Percentiles rank a stretch among this genome's conserved stretches.
phyloP scores from a whole-genome alignment of 805 yeast species.

The Barnettozyma californica region DNA sequence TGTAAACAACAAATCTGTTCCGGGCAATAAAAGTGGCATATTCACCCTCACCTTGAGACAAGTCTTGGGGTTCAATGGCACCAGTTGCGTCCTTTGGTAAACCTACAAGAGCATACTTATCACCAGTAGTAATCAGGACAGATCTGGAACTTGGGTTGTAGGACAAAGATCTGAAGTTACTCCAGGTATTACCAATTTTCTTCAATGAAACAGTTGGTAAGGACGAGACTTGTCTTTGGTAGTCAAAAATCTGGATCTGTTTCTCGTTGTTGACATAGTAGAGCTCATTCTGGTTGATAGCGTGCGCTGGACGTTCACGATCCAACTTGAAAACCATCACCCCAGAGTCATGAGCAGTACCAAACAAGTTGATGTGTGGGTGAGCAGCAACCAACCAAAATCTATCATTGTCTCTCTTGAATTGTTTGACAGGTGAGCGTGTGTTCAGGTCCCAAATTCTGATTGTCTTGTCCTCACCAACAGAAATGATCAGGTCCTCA shows the following conservation, averaged over 20 bases:
- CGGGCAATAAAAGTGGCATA: slow-evolving; percentile 91
- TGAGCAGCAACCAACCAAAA: slow-evolving; percentile 92
- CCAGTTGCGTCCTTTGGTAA: slow-evolving; percentile 86
- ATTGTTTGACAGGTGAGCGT: slow-evolving; percentile 89
- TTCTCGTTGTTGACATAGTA: slow-evolving; percentile 77
- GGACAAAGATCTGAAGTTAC: slow-evolving; percentile 75
- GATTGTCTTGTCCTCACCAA: slow-evolving; percentile 92
- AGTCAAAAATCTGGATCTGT: slow-evolving; percentile 79
- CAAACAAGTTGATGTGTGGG: slow-evolving; percentile 87
- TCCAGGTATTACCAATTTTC: slow-evolving; percentile 81
- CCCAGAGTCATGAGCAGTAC: slow-evolving; percentile 95
- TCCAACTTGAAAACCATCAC: slow-evolving; percentile 96
- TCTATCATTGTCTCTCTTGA: slow-evolving; percentile 88
- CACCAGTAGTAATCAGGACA: slow-evolving; percentile 74
- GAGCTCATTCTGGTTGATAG: slow-evolving; percentile 65
- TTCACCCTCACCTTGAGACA: slow-evolving; percentile 74
- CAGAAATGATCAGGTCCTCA: slow-evolving; percentile 87
- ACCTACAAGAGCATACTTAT: slow-evolving; percentile 65
- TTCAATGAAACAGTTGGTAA: slow-evolving; percentile 80
- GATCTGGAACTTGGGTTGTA: slow-evolving; percentile 92
- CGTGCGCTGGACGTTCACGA: slow-evolving; percentile 94
- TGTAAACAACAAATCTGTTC: slow-evolving; percentile 84
- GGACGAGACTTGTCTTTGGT: slow-evolving; percentile 54
- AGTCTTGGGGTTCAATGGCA: slow-evolving; percentile 86
- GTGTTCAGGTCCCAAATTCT: slow-evolving; percentile 96